Percentiles rank a stretch among this genome's conserved stretches.
Conservation (phyloP, 1,284 basidiomycete species). For the Trichosporon faecale region DNA sequence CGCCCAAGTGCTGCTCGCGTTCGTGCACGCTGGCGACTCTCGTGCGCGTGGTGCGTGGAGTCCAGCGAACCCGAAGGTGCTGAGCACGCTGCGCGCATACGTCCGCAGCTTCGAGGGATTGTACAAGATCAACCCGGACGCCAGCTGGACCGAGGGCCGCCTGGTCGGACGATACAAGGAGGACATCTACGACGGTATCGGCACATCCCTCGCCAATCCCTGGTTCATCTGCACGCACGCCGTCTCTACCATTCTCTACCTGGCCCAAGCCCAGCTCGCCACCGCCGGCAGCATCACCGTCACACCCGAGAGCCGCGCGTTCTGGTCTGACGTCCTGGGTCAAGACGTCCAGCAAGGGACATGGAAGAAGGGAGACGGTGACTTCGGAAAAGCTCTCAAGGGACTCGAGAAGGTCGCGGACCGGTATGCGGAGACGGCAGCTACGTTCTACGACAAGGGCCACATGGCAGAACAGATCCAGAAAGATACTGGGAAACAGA, state of each 20-base stretch:
- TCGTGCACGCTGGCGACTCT: conserved; percentile 47
- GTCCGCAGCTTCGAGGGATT: conserved; percentile 45
- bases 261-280: conserved; percentile 29
- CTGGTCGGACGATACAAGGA: conserved; percentile 54
- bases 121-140: conserved; percentile 51
- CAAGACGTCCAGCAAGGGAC: neutral
- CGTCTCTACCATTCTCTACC: conserved; percentile 51
- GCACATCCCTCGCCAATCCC: conserved; percentile 49
- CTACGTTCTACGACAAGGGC: conserved; percentile 28
- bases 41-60: conserved; percentile 11
- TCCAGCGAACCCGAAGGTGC: conserved; percentile 32
- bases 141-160: conserved; percentile 42
- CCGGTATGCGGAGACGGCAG: conserved; percentile 35
- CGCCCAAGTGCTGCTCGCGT: conserved; percentile 50
- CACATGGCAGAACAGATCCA: conserved; percentile 53
- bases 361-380: conserved; percentile 8
- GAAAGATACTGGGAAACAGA: conserved; percentile 1
- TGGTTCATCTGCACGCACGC: conserved; percentile 54
- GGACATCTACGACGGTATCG: conserved; percentile 54
- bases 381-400: conserved; percentile 30
- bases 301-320: conserved; percentile 30
- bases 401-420: conserved; percentile 42
- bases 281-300: conserved; percentile 18
- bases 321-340: conserved; percentile 45
- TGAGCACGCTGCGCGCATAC: conserved; percentile 47